Percentiles rank a stretch among this genome's conserved stretches.
Evolutionary conservation across 2,329 filamentous ascomycete species (phyloP).

Genomic region (Sporothrix sp.): DNA sequence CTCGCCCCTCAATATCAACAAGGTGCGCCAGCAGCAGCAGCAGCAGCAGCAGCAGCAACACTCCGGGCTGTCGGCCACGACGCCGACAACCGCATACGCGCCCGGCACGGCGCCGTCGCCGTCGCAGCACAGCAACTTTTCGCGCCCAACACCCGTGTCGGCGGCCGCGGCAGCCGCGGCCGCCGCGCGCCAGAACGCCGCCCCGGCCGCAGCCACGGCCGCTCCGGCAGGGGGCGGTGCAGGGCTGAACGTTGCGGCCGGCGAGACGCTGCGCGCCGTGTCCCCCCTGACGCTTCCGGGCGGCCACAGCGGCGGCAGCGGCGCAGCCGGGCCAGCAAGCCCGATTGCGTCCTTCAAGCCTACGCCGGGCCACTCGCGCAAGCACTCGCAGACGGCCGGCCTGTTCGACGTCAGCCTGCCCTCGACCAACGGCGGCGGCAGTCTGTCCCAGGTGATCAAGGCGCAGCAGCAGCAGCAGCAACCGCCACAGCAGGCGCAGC

Average conservation of each 20-base stretch:
- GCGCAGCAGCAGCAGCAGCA: slow-evolving; percentile 19
- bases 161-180: slow-evolving; percentile 21
- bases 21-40: slow-evolving; percentile 25
- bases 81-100: slow-evolving; percentile 24
- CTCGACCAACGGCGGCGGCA: slow-evolving; percentile 44
- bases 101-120: slow-evolving; percentile 28
- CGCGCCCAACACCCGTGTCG: slow-evolving; percentile 38
- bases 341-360: slow-evolving; percentile 20
- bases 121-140: slow-evolving; percentile 47
- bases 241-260: slow-evolving; percentile 10
- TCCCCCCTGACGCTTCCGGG: slow-evolving; percentile 34
- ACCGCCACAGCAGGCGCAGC: slow-evolving; percentile 17
- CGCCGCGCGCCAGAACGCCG: slow-evolving; percentile 8
- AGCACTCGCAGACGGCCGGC: slow-evolving; percentile 64
- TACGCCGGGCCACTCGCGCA: slow-evolving; percentile 43
- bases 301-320: slow-evolving; percentile 19
- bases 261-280: slow-evolving; percentile 25
- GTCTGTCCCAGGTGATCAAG: slow-evolving; percentile 41
- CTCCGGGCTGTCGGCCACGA: slow-evolving; percentile 34
- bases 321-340: slow-evolving; percentile 19
- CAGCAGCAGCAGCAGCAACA: slow-evolving; percentile 2
- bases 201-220: neutral
- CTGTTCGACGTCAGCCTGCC: slow-evolving; percentile 67
- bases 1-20: slow-evolving; percentile 34
- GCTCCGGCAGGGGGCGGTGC: neutral